Evolutionary conservation across 441 rosid genomes (phyloP).

Genomic region (California macrophylla): DNA sequence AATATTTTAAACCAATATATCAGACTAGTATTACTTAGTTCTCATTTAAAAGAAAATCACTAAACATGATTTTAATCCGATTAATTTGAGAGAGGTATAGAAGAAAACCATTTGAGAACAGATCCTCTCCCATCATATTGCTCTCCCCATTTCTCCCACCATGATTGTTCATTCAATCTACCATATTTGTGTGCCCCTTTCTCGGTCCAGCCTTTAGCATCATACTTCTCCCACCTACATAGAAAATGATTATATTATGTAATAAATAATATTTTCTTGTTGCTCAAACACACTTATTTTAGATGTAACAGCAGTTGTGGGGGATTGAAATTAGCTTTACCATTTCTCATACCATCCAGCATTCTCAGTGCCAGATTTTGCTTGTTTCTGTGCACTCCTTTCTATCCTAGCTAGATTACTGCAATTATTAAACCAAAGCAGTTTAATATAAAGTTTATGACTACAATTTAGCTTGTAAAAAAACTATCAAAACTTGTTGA

Average conservation of each 20-base stretch:
- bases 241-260: conserved; percentile 10
- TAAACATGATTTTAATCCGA: neutral
- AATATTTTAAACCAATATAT: neutral
- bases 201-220: conserved; percentile 98
- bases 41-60: neutral
- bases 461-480: conserved; percentile 2
- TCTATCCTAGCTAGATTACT: conserved; percentile 95
- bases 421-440: conserved; percentile 21
- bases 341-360: conserved; percentile 99
- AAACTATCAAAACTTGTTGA: too few relatives aligned
- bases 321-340: conserved; percentile 35
- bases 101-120: conserved; percentile 79
- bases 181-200: conserved; percentile 97
- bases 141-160: conserved; percentile 99
- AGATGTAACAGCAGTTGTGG: conserved; percentile 7
- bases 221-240: conserved; percentile 97
- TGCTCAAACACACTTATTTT: neutral
- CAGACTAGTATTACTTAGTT: neutral
- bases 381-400: conserved; percentile 99
- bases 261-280: neutral
- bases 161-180: conserved; percentile 87
- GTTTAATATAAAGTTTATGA: neutral
- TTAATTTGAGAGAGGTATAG: conserved; percentile 9
- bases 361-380: conserved; percentile 85
- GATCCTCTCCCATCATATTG: conserved; percentile 96